These are phyloP conservation scores for Anthracocystis walkeri DNA, from an alignment of 1,284 basidiomycete species.

Conservation along the genomic window DNA sequence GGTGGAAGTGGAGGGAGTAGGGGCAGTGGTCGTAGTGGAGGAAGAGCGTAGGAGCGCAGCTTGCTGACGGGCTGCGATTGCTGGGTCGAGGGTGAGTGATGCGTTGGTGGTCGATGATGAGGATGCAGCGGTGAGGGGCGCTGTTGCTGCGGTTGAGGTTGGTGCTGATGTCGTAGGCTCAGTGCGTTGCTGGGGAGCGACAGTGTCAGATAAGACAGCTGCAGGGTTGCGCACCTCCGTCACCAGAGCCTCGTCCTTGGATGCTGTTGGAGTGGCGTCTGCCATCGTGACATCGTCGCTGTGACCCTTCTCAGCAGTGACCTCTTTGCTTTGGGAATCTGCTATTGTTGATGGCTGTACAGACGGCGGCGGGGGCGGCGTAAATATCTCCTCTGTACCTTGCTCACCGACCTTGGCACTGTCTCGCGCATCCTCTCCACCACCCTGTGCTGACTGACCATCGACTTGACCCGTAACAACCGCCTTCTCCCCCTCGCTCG, in stretches of 20 bases:
- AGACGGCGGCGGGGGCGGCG: background rate
- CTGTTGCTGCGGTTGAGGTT: background rate
- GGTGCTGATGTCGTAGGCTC: background rate
- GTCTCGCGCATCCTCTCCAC: background rate
- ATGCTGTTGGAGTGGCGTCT: background rate
- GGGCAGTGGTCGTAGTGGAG: background rate
- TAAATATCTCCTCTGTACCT: background rate
- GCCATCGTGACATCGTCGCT: background rate
- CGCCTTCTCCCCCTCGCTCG: background rate
- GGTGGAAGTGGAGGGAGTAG: background rate
- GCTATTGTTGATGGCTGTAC: background rate
- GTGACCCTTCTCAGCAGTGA: background rate
- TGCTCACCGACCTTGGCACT: background rate
- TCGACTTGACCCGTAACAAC: background rate
- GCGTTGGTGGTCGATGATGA: background rate
- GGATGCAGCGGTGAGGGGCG: background rate
- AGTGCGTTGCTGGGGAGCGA: background rate
- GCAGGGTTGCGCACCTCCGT: background rate
- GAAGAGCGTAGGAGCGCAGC: conserved; percentile 7
- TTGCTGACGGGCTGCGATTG: conserved; percentile 35
- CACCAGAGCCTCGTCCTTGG: background rate
- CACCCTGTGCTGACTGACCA: background rate
- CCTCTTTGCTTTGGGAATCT: background rate
- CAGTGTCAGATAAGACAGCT: background rate
- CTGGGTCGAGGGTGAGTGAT: conserved; percentile 44